Percentiles rank a stretch among this genome's conserved stretches.
Conservation (phyloP, 768 basidiomycete species). For the Lactarius vividus region DNA sequence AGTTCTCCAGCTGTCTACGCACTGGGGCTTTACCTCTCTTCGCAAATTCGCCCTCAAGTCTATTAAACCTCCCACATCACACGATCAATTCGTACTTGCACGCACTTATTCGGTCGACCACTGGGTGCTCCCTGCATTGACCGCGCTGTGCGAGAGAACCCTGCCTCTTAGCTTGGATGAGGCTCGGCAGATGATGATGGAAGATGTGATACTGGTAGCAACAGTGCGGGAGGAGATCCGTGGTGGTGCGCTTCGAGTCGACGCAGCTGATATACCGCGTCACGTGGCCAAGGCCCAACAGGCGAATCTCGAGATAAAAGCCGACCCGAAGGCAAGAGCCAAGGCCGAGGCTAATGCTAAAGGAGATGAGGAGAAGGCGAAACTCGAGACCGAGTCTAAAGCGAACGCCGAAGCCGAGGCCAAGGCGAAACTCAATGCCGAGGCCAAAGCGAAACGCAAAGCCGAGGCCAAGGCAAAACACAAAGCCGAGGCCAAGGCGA, state of each 20-base stretch:
- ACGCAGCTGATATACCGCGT: not conserved
- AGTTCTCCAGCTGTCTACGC: slow-evolving; percentile 14
- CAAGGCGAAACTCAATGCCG: no score
- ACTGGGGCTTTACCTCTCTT: slow-evolving; percentile 20
- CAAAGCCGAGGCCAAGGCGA: no score
- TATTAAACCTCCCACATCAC: slow-evolving; percentile 5
- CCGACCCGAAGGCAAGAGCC: no score
- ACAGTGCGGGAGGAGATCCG: slow-evolving; percentile 12
- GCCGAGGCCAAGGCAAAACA: no score
- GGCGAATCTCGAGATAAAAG: no score
- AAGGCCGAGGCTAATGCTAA: no score
- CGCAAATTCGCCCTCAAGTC: slow-evolving; percentile 20
- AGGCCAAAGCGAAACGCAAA: no score
- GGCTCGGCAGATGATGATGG: not conserved
- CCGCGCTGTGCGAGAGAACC: slow-evolving; percentile 8
- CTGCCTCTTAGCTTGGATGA: slow-evolving; percentile 3
- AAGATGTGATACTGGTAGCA: not conserved
- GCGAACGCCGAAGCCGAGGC: no score
- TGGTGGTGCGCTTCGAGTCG: not conserved
- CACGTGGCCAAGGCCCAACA: not conserved
- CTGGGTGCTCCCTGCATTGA: slow-evolving; percentile 2
- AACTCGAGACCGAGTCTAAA: no score
- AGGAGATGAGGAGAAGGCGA: no score
- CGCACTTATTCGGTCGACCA: slow-evolving; percentile 9
- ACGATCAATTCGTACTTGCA: slow-evolving; percentile 12